phyloP scores from a whole-genome alignment of 345 rosid genomes.

The Eucalyptus cloeziana region DNA sequence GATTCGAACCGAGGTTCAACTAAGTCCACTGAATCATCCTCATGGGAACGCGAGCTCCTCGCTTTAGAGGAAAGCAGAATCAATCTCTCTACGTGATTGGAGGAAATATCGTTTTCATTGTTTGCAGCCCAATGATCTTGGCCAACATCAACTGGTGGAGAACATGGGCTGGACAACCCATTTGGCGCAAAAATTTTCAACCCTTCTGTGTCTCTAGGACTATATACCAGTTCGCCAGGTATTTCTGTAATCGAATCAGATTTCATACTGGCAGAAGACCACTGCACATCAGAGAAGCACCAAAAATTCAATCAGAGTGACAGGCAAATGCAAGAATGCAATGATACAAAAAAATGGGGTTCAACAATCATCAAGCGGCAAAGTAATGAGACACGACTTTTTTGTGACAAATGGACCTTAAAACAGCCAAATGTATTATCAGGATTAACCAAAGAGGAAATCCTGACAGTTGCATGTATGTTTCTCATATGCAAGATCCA shows the following conservation, averaged over 20 bases:
- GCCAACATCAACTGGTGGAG: conserved; percentile 1
- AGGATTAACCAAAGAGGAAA: background rate
- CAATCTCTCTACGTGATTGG: conserved; percentile 22
- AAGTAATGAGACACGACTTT: background rate
- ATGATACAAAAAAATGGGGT: background rate
- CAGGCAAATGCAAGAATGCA: background rate
- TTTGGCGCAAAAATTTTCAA: background rate
- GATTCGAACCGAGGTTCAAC: conserved; percentile 88
- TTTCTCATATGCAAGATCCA: background rate
- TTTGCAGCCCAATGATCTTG: background rate
- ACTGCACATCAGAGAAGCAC: conserved; percentile 9
- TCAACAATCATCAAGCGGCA: background rate
- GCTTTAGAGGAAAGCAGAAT: conserved; percentile 38
- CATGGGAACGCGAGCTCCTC: conserved; percentile 27
- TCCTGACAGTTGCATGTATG: background rate
- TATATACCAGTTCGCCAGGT: conserved; percentile 6
- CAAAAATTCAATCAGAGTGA: background rate
- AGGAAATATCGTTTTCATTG: conserved; percentile 2
- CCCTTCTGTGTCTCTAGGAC: conserved; percentile 10
- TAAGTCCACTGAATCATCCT: conserved; percentile 73
- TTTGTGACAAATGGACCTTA: background rate
- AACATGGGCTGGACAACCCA: conserved; percentile 1
- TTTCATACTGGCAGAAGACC: conserved; percentile 13
- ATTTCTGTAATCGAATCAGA: conserved; percentile 6
- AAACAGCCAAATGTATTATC: background rate